phyloP scores from a whole-genome alignment of 176 grass and related monocot genomes.

The Luzula sylvatica region DNA sequence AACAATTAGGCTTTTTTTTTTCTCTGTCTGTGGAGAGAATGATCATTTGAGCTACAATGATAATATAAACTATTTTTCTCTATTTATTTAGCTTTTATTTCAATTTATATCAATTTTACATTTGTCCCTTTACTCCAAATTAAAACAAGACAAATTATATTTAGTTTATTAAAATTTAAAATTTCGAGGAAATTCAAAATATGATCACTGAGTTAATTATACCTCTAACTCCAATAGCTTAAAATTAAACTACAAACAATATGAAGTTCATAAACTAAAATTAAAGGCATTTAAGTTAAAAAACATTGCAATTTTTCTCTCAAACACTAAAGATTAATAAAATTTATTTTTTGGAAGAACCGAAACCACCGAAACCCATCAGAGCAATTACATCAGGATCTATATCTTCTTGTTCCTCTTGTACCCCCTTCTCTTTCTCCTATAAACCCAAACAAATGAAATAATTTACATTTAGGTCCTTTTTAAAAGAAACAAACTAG shows the following conservation, averaged over 20 bases:
- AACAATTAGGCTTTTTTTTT: background rate
- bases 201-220: too few species aligned
- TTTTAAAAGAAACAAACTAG: background rate
- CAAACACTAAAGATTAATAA: background rate
- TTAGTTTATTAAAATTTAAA: too few species aligned
- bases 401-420: slow-evolving; percentile 51
- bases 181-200: too few species aligned
- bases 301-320: too few species aligned
- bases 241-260: too few species aligned
- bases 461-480: background rate
- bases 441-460: background rate
- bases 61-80: background rate
- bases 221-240: too few species aligned
- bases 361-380: slow-evolving; percentile 75
- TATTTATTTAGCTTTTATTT: background rate
- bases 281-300: too few species aligned
- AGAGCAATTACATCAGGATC: slow-evolving; percentile 72
- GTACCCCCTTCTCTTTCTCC: slow-evolving; percentile 48
- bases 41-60: background rate
- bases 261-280: too few species aligned
- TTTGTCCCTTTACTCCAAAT: too few species aligned
- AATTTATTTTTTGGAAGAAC: slow-evolving; percentile 55
- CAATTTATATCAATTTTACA: background rate
- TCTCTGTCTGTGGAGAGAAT: slow-evolving; percentile 3
- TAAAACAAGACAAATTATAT: too few species aligned